Base-by-base conservation (phyloP, 345 rosid species). In the Cardamine resedifolia region DNA sequence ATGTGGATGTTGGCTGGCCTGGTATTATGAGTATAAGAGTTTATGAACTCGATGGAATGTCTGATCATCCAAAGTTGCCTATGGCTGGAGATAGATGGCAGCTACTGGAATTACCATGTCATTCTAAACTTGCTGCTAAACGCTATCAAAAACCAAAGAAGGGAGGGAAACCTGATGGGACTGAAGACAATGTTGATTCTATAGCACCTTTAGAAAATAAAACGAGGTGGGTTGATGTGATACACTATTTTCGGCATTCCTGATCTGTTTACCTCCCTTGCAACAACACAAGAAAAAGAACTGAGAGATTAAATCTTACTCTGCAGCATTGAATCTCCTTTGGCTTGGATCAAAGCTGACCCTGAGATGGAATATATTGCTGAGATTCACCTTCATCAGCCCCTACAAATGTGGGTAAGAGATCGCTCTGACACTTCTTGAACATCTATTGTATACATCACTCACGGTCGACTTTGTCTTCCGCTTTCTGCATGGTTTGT, bases 331-430 rank as follows among this genome's bases (percentile, higher is more conserved):
- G 99, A 95, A 48, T 95, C 99, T 18, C 99, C 97, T 30, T 81
- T 95, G 70, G 83, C 85, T 50, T 95, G 99, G 97, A 86, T 95
- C 70, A 87, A 97, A 82, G 96, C 96, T 53, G 99, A 95, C 75
- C 96, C 99, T 31, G 99, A 95, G 82, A 91, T 95, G 93, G 99
- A 95, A 78, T 91, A 95, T 74, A 86, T 95, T 72, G 87, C 97
- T 72, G 99, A 91, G 84, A 81, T 91, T 83, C 96, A 95, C 76
- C 86, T 91, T 76, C 91, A 88, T 79, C 99, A 95, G 86, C 97
- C 99, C 69, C 88, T 95, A 58, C 99, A 89, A 87, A 95, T 91
- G 99, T 95, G 99, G 97, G 99, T 91, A 88, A 84, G 96, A 49
- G 74, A 67, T 69, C 27, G 44, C 71, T 66, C 49, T 23, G 62